phyloP scores from a whole-genome alignment of 495 filamentous ascomycete species.

The Neurospora sublineolata region DNA sequence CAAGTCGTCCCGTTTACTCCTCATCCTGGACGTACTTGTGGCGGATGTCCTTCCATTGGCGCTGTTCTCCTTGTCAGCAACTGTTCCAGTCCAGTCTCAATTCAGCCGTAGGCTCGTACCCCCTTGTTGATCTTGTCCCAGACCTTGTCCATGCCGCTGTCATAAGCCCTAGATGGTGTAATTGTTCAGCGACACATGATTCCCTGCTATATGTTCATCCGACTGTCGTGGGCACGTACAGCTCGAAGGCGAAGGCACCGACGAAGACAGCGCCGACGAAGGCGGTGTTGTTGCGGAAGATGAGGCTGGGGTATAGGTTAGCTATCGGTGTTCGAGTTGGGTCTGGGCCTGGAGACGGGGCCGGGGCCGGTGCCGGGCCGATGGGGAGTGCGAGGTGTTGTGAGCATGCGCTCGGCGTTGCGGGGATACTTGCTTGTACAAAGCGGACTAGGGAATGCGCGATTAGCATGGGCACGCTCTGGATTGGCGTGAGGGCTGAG shows the following conservation, averaged over 20 bases:
- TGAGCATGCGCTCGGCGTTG: neutral
- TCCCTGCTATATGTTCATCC: neutral
- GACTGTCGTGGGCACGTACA: slow-evolving; percentile 47
- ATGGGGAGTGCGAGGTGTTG: neutral
- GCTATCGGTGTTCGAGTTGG: slow-evolving; percentile 7
- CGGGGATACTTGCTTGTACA: slow-evolving; percentile 69
- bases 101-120: slow-evolving; percentile 36
- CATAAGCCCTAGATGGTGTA: slow-evolving; percentile 50
- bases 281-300: slow-evolving; percentile 75
- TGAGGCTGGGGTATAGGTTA: slow-evolving; percentile 44
- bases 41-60: slow-evolving; percentile 99
- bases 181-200: slow-evolving; percentile 13
- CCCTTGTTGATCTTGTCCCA: slow-evolving; percentile 87
- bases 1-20: slow-evolving; percentile 12
- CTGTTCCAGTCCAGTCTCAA: neutral
- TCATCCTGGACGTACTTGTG: slow-evolving; percentile 59
- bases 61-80: slow-evolving; percentile 43
- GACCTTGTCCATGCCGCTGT: slow-evolving; percentile 62
- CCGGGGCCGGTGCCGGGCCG: neutral
- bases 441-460: slow-evolving; percentile 32
- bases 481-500: neutral
- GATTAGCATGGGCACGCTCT: slow-evolving; percentile 15
- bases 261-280: slow-evolving; percentile 80
- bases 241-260: slow-evolving; percentile 81
- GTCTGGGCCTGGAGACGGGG: neutral